These are phyloP conservation scores for Calonectria pteridis DNA, from an alignment of 2,329 filamentous ascomycete species.

Conservation along the genomic window DNA sequence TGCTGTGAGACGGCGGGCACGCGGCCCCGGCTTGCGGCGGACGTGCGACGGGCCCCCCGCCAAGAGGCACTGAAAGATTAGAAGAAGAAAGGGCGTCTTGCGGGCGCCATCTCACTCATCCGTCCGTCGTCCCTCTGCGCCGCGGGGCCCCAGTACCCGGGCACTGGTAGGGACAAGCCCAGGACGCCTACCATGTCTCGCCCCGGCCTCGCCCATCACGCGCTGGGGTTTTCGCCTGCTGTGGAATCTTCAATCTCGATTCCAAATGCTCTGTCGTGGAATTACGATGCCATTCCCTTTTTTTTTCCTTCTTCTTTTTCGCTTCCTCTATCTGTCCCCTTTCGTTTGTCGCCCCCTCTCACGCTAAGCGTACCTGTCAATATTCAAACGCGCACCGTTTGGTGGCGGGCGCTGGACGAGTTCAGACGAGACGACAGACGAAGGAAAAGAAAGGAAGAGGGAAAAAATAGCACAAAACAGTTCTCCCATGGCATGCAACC, in stretches of 20 bases:
- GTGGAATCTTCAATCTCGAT: neutral
- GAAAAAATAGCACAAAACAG: conserved; percentile 1
- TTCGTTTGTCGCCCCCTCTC: too few species aligned
- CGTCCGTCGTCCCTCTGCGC: neutral
- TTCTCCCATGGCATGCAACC: neutral
- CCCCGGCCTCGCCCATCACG: neutral
- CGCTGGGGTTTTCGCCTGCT: neutral
- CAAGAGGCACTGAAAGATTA: neutral
- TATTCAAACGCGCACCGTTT: neutral
- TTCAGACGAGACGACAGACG: neutral
- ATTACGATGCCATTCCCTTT: neutral
- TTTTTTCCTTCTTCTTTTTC: neutral
- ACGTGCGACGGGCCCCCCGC: neutral
- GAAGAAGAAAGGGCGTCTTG: neutral
- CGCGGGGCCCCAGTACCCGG: conserved; percentile 1
- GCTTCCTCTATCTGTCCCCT: too few species aligned
- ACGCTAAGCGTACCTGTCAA: neutral
- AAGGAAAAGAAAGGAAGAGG: neutral
- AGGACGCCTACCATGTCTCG: neutral
- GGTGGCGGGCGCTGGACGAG: neutral
- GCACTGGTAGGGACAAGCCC: conserved; percentile 1
- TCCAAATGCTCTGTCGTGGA: neutral
- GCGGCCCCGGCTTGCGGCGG: neutral
- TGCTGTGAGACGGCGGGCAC: neutral
- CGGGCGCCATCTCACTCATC: conserved; percentile 1